phyloP scores from a whole-genome alignment of 768 basidiomycete genomes.

The Brasilioporus rufonigricans region DNA sequence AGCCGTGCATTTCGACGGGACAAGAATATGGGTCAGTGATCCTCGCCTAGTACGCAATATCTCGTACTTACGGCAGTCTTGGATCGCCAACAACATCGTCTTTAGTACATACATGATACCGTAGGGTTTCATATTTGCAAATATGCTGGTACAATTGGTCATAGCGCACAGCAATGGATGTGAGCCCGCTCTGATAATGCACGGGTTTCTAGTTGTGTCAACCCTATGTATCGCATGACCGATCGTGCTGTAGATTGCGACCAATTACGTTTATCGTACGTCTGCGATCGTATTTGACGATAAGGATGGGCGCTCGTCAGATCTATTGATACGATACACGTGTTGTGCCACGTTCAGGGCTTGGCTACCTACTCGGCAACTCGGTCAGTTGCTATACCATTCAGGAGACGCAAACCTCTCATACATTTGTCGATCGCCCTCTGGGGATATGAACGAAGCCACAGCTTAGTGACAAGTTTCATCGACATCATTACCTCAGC shows the following conservation, averaged over 20 bases:
- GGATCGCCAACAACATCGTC: neutral
- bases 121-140: conserved; percentile 16
- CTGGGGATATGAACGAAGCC: conserved; percentile 19
- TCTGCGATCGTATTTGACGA: conserved; percentile 25
- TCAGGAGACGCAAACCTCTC: conserved; percentile 4
- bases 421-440: conserved; percentile 18
- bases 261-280: conserved; percentile 3
- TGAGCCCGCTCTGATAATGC: neutral
- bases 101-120: neutral
- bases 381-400: conserved; percentile 3
- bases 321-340: conserved; percentile 17
- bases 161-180: neutral
- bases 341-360: conserved; percentile 17
- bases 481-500: conserved; percentile 28
- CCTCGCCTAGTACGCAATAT: neutral
- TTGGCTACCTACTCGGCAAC: neutral
- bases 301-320: conserved; percentile 15
- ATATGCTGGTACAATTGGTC: neutral
- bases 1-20: neutral
- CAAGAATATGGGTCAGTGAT: neutral
- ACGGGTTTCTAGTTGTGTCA: neutral
- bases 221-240: neutral
- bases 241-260: neutral
- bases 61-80: neutral
- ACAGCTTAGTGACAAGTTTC: conserved; percentile 24